Evolutionary conservation across 345 rosid species (phyloP).

Genomic region (Salix viminalis): DNA sequence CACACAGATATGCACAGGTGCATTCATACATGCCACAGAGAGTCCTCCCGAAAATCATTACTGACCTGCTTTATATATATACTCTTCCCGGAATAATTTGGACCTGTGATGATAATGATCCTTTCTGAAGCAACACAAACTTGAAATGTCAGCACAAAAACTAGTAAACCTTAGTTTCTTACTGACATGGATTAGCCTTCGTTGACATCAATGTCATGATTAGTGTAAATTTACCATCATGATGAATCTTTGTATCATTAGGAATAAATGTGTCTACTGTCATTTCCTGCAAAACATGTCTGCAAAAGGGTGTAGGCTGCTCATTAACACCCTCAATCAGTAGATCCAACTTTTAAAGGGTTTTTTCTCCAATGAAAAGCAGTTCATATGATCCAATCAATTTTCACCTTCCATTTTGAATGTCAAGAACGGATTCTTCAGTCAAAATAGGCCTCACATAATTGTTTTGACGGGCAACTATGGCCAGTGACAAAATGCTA

Average conservation of each 20-base stretch:
- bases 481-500: constrained; percentile 79
- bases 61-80: constrained; percentile 89
- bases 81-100: constrained; percentile 96
- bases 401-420: constrained; percentile 78
- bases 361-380: not conserved
- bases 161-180: not conserved
- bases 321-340: not conserved
- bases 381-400: not conserved
- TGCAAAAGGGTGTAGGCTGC: constrained; percentile 26
- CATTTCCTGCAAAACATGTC: constrained; percentile 99
- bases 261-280: constrained; percentile 94
- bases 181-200: not conserved
- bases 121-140: constrained; percentile 50
- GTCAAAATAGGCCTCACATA: constrained; percentile 87
- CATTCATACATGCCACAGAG: no score
- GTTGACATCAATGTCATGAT: constrained; percentile 1
- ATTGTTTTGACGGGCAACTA: constrained; percentile 86
- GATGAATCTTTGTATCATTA: constrained; percentile 64
- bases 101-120: constrained; percentile 86
- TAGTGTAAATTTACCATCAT: constrained; percentile 47
- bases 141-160: constrained; percentile 1
- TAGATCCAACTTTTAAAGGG: not conserved
- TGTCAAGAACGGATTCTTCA: constrained; percentile 59
- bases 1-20: not conserved
- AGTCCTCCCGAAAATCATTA: not conserved